phyloP scores from a whole-genome alignment of 371 early-diverging fungal species.

The Haplosporangium sp. region DNA sequence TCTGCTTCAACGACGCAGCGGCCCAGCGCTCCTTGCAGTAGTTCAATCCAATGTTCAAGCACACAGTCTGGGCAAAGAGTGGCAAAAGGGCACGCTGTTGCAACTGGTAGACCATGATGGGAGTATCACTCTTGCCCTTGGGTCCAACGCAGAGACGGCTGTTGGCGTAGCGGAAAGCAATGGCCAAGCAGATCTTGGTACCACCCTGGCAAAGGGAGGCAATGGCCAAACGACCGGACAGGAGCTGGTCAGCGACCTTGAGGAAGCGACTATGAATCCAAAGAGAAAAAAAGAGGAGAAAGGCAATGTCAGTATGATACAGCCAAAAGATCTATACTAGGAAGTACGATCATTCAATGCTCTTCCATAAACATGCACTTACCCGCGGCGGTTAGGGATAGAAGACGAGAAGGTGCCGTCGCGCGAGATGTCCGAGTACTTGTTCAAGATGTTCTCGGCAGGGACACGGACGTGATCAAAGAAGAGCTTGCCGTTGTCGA shows the following conservation, averaged over 20 bases:
- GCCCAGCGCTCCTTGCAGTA: constrained; percentile 74
- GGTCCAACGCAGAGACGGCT: constrained; percentile 77
- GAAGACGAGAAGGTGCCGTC: constrained; percentile 66
- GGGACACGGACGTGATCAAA: constrained; percentile 69
- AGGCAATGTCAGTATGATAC: neutral
- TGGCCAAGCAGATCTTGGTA: constrained; percentile 64
- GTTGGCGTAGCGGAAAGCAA: constrained; percentile 76
- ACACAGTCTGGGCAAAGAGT: constrained; percentile 69
- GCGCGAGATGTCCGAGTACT: constrained; percentile 71
- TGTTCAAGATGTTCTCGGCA: constrained; percentile 74
- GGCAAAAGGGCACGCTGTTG: constrained; percentile 81
- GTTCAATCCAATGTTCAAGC: constrained; percentile 76
- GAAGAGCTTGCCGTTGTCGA: constrained; percentile 70
- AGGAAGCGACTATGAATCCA: constrained; percentile 65
- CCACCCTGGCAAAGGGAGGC: constrained; percentile 72
- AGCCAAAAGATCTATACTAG: neutral
- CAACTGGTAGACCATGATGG: constrained; percentile 78
- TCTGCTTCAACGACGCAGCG: constrained; percentile 47
- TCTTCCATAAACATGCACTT: too few relatives aligned
- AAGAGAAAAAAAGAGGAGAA: neutral
- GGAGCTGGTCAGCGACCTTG: constrained; percentile 78
- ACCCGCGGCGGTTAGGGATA: constrained; percentile 67
- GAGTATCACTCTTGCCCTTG: constrained; percentile 76
- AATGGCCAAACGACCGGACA: constrained; percentile 76
- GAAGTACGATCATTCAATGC: neutral